phyloP scores from a whole-genome alignment of 345 rosid genomes.

The Schrenkiella parvula region DNA sequence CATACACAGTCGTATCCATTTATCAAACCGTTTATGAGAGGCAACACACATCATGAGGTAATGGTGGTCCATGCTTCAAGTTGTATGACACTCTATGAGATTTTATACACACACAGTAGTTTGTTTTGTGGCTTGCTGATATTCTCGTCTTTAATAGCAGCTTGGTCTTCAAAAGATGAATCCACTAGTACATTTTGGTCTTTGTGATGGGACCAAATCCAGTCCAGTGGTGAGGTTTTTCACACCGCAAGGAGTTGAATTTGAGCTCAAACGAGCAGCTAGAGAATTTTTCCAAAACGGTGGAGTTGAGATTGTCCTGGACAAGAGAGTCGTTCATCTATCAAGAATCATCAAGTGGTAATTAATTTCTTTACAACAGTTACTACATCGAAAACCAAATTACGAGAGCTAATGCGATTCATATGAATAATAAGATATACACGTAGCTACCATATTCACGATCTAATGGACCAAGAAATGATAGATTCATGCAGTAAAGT shows the following conservation, averaged over 20 bases:
- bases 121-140: background rate
- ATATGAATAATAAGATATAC: background rate
- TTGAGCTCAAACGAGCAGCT: slow-evolving; percentile 62
- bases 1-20: slow-evolving; percentile 57
- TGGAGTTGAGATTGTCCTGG: slow-evolving; percentile 61
- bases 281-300: slow-evolving; percentile 65
- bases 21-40: slow-evolving; percentile 45
- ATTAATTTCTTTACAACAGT: background rate
- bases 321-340: slow-evolving; percentile 56
- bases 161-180: slow-evolving; percentile 48
- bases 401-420: background rate
- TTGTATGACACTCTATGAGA: background rate
- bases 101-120: background rate
- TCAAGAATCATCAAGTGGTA: slow-evolving; percentile 78
- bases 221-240: slow-evolving; percentile 78
- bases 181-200: slow-evolving; percentile 82
- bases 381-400: background rate
- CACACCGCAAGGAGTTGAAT: slow-evolving; percentile 58
- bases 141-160: slow-evolving; percentile 34
- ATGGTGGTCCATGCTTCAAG: background rate
- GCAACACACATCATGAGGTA: slow-evolving; percentile 58
- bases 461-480: background rate
- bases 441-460: background rate
- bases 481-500: background rate
- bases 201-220: slow-evolving; percentile 79